Conservation (phyloP, 2,329 filamentous ascomycete genomes). For the Botryotinia calthae region DNA sequence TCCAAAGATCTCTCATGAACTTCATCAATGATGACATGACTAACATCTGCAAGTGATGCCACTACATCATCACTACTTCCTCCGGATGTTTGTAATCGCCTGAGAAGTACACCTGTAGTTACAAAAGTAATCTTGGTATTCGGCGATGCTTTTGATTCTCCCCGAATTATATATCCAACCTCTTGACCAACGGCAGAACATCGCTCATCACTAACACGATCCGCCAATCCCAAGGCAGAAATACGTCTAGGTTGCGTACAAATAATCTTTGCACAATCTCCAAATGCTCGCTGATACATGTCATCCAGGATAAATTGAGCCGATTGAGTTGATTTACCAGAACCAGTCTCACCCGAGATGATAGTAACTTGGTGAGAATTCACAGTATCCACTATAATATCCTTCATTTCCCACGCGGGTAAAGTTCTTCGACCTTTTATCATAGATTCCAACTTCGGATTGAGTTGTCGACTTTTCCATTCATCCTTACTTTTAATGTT, state of each 20-base stretch:
- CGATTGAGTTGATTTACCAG: constrained; percentile 94
- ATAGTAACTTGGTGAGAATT: constrained; percentile 83
- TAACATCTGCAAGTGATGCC: constrained; percentile 81
- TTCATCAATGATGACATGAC: constrained; percentile 93
- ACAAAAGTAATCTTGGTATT: constrained; percentile 91
- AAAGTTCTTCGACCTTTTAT: constrained; percentile 67
- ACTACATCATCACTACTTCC: constrained; percentile 76
- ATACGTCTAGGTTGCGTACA: constrained; percentile 95
- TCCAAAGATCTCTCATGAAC: constrained; percentile 94
- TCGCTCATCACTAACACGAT: constrained; percentile 90
- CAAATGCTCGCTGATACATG: constrained; percentile 72
- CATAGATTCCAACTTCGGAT: constrained; percentile 70
- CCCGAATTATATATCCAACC: constrained; percentile 87
- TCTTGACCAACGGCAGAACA: constrained; percentile 80
- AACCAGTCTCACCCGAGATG: constrained; percentile 94
- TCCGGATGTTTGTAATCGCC: constrained; percentile 86
- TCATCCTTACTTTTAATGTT: constrained; percentile 59
- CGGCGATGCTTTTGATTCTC: constrained; percentile 71
- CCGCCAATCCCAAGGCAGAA: constrained; percentile 87
- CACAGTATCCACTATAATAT: constrained; percentile 74
- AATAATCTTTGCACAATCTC: constrained; percentile 80
- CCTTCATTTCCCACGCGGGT: constrained; percentile 83
- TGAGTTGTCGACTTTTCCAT: constrained; percentile 68
- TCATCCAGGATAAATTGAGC: constrained; percentile 96
- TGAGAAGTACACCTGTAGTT: constrained; percentile 87